Conservation (phyloP, 371 early-diverging fungal genomes). For the Circinella minor region DNA sequence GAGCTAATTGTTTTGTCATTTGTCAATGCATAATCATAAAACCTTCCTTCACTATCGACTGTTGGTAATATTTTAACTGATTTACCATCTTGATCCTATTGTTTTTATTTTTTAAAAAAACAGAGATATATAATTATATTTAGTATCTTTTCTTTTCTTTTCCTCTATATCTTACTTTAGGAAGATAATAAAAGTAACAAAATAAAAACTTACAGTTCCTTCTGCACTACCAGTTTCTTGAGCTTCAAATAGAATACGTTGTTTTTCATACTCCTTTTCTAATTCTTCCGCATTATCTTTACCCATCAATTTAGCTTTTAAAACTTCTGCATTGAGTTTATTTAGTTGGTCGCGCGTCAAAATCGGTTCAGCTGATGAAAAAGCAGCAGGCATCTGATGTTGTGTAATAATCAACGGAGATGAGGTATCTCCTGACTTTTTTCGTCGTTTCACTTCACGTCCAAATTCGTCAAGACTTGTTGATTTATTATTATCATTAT, state of each 20-base stretch:
- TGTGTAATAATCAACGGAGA: slow-evolving; percentile 28
- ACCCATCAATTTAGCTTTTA: slow-evolving; percentile 82
- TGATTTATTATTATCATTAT: too few relatives aligned
- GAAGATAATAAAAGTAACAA: background rate
- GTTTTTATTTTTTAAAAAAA: background rate
- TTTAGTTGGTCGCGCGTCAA: slow-evolving; percentile 79
- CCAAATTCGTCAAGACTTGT: slow-evolving; percentile 46
- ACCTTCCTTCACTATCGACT: slow-evolving; percentile 67
- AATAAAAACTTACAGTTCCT: slow-evolving; percentile 1
- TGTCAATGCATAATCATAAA: slow-evolving; percentile 50
- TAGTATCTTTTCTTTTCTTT: too few relatives aligned
- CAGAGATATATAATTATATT: too few relatives aligned
- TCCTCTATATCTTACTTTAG: too few relatives aligned
- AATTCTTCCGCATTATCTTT: slow-evolving; percentile 67
- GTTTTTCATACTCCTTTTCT: slow-evolving; percentile 71
- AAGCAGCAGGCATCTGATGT: slow-evolving; percentile 25
- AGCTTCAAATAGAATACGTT: slow-evolving; percentile 43
- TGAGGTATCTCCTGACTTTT: slow-evolving; percentile 9
- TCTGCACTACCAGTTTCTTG: slow-evolving; percentile 19
- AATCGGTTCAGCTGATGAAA: slow-evolving; percentile 22
- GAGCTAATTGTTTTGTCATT: slow-evolving; percentile 19
- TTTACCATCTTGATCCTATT: slow-evolving; percentile 8
- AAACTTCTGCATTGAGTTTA: slow-evolving; percentile 80
- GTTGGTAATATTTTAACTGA: slow-evolving; percentile 60
- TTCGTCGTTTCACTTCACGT: slow-evolving; percentile 31